Percentiles rank a stretch among this genome's conserved stretches.
phyloP scores from a whole-genome alignment of 2,329 filamentous ascomycete genomes.

The Aspergillus novoparasiticus region DNA sequence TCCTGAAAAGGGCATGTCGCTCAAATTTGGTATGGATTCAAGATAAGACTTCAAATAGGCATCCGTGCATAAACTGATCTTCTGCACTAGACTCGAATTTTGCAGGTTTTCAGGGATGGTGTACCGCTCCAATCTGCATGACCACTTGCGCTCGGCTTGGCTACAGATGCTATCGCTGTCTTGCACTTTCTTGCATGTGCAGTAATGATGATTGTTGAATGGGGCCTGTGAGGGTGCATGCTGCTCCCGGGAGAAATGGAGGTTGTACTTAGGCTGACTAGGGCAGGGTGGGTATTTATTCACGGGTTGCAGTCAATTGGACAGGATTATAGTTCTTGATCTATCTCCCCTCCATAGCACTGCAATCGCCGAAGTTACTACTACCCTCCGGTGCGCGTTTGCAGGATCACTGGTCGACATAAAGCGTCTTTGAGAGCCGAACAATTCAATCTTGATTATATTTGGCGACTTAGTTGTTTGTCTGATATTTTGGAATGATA shows the following conservation, averaged over 20 bases:
- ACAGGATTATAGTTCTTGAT: too few species aligned
- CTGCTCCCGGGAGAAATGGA: neutral
- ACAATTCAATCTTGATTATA: rapidly evolving
- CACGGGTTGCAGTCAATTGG: neutral
- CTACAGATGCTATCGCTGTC: neutral
- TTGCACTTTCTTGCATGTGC: neutral
- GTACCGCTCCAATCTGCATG: neutral
- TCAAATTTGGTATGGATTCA: neutral
- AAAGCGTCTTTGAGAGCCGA: too few species aligned
- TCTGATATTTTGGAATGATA: too few species aligned
- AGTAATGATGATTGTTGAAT: neutral
- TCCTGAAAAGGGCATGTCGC: neutral
- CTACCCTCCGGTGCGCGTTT: too few species aligned
- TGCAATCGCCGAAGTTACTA: too few species aligned
- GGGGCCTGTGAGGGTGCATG: neutral
- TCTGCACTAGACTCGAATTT: neutral
- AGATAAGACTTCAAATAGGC: neutral
- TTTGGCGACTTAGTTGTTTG: too few species aligned
- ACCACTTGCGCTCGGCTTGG: neutral
- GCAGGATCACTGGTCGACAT: too few species aligned
- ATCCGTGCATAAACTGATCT: neutral
- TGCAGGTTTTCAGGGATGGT: neutral
- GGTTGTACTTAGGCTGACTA: neutral
- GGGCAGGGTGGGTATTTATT: neutral
- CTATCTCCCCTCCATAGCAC: too few species aligned